Base-by-base conservation (phyloP, 2,329 filamentous ascomycete species). In the Clathrospora elynae region DNA sequence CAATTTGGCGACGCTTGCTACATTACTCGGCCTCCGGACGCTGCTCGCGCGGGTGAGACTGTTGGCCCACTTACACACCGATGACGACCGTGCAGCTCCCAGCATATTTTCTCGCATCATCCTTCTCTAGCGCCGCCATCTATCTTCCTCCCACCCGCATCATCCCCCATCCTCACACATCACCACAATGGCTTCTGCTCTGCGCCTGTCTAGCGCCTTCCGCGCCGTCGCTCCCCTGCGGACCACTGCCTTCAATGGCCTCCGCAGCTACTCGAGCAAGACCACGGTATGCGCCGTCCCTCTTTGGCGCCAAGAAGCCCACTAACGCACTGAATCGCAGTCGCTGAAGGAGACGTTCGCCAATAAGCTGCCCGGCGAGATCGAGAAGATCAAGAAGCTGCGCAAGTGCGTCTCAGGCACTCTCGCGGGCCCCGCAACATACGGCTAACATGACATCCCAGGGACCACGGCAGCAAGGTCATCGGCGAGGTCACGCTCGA, bases 301-400 rank as follows among this genome's bases (percentile, higher is more conserved):
- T 37, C 35, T 48, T 24, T 34, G 8, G 11, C 49, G 19, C 46
- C 12, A 38, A 28, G 32, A 35, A 49, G 46, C 42, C 57, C 60
- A 54, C 71, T 67, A 40, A 65, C 48, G n/a, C 13, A 35, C 18
- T 33, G 36, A 56, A 56, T 42, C 63, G 45, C 65, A 99, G 93
- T 90, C 90, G 63, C 79, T 99, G 72, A 99, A 99, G 82, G 93
- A 99, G 75, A 92, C 90, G 72, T 97, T 99, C 75, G 92, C 92
- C 72, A 91, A 93, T 75, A 87, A 92, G 70, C 82, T 99, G 54
- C 93, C 93, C 65, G 90, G 86, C 74, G 95, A 97, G 84, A 87
- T 96, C 71, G 93, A 99, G 79, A 89, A 97, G 84, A 90, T 99
- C 81, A 99, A 99, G 89, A 85, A 90, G 75, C 86, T 99, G 70